Percentiles rank a stretch among this genome's conserved stretches.
Evolutionary conservation across 2,329 filamentous ascomycete species (phyloP).

Genomic region (Rhinocladiella similis): DNA sequence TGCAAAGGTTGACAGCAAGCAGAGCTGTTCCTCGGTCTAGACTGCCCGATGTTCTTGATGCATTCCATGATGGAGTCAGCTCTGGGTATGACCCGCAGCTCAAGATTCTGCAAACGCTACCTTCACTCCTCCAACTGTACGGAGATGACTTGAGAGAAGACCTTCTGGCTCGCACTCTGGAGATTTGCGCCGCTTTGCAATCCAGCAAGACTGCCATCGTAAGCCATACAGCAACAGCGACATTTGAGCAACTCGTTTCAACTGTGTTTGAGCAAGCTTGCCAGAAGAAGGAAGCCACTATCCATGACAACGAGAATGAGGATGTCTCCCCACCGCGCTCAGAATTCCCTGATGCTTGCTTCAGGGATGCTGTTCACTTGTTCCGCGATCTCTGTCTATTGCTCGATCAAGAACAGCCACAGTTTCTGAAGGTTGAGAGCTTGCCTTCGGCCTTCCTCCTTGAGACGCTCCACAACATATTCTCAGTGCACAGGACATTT

Average conservation of each 20-base stretch:
- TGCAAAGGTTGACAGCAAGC: conserved; percentile 84
- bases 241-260: conserved; percentile 88
- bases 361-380: conserved; percentile 51
- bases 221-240: conserved; percentile 94
- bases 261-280: conserved; percentile 87
- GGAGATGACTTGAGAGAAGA: conserved; percentile 76
- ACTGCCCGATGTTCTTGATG: conserved; percentile 82
- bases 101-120: conserved; percentile 90
- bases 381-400: conserved; percentile 89
- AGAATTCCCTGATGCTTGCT: conserved; percentile 9
- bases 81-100: conserved; percentile 85
- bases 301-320: conserved; percentile 14
- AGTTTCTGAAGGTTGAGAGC: conserved; percentile 76
- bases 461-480: conserved; percentile 86
- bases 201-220: conserved; percentile 90
- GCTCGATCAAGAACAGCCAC: conserved; percentile 78
- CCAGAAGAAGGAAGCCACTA: conserved; percentile 7
- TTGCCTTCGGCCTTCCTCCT: conserved; percentile 81
- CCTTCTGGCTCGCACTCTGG: conserved; percentile 76
- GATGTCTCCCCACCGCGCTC: not conserved
- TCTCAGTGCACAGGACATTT: conserved; percentile 80
- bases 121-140: conserved; percentile 88
- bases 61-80: conserved; percentile 76
- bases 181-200: conserved; percentile 89
- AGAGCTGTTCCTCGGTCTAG: conserved; percentile 76